Evolutionary conservation across 2,329 filamentous ascomycete species (phyloP).

Genomic region (Diplodia intermedia): DNA sequence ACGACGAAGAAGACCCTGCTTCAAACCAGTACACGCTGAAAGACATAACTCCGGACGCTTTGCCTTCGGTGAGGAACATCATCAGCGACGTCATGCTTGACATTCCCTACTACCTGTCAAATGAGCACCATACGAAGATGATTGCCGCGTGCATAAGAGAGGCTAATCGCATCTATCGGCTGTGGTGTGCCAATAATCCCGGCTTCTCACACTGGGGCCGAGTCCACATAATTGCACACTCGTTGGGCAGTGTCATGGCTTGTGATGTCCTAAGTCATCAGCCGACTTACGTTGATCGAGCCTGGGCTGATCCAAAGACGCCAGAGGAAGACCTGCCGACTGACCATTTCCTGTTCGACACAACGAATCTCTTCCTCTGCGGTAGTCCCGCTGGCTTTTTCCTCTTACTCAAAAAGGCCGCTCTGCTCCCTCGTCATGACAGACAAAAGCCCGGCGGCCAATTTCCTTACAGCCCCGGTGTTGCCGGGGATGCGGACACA

Average conservation of each 20-base stretch:
- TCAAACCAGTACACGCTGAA: conserved; percentile 73
- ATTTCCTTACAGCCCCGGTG: conserved; percentile 56
- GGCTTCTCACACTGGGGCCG: conserved; percentile 80
- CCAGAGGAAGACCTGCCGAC: conserved; percentile 57
- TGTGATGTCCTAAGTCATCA: conserved; percentile 90
- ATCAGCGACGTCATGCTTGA: conserved; percentile 99
- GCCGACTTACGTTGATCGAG: conserved; percentile 70
- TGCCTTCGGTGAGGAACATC: conserved; percentile 87
- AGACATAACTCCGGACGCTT: conserved; percentile 89
- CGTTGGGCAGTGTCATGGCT: conserved; percentile 92
- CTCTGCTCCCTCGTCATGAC: conserved; percentile 76
- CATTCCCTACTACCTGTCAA: conserved; percentile 96
- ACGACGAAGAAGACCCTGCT: conserved; percentile 57
- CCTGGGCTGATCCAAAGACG: conserved; percentile 44
- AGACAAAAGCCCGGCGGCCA: conserved; percentile 78
- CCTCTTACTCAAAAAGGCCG: conserved; percentile 77
- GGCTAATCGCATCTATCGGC: conserved; percentile 91
- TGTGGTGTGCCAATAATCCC: conserved; percentile 95
- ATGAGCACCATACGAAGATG: conserved; percentile 90
- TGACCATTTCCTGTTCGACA: conserved; percentile 84
- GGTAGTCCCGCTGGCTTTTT: conserved; percentile 95
- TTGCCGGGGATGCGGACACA: conserved; percentile 78
- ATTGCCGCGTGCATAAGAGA: conserved; percentile 85
- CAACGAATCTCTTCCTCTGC: conserved; percentile 84
- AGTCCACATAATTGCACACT: conserved; percentile 92